Conservation (phyloP, 2,329 filamentous ascomycete species). For the Shiraia bambusicola region DNA sequence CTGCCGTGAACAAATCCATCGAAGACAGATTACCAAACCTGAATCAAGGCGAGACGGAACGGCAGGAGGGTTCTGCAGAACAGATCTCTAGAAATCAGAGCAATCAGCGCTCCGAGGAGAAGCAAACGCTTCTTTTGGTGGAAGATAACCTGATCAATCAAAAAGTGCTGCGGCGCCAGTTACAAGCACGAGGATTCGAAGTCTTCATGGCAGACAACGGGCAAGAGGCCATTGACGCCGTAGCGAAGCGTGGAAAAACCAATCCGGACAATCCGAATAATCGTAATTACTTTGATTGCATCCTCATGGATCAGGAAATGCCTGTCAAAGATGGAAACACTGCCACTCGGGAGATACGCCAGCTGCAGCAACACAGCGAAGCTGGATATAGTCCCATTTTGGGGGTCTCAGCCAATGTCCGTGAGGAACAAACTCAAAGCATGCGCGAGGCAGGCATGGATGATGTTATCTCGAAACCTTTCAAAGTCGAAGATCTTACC, state of each 20-base stretch:
- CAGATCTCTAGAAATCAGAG: constrained; percentile 24
- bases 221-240: constrained; percentile 47
- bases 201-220: constrained; percentile 49
- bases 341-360: constrained; percentile 44
- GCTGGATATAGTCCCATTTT: constrained; percentile 40
- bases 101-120: constrained; percentile 14
- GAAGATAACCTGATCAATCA: constrained; percentile 55
- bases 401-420: constrained; percentile 44
- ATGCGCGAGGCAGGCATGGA: constrained; percentile 44
- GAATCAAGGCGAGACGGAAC: constrained; percentile 26
- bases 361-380: constrained; percentile 37
- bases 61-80: constrained; percentile 22
- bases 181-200: constrained; percentile 47
- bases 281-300: constrained; percentile 43
- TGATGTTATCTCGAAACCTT: constrained; percentile 44
- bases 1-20: constrained; percentile 2
- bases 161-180: constrained; percentile 52
- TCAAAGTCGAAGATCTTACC: constrained; percentile 41
- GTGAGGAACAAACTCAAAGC: constrained; percentile 34
- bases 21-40: constrained; percentile 17
- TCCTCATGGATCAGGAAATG: constrained; percentile 51
- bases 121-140: constrained; percentile 45
- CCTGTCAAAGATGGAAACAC: constrained; percentile 48
- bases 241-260: constrained; percentile 29
- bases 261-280: constrained; percentile 11